Conservation (phyloP, 177 flowering plant genomes). For the Vitis hybrid region DNA sequence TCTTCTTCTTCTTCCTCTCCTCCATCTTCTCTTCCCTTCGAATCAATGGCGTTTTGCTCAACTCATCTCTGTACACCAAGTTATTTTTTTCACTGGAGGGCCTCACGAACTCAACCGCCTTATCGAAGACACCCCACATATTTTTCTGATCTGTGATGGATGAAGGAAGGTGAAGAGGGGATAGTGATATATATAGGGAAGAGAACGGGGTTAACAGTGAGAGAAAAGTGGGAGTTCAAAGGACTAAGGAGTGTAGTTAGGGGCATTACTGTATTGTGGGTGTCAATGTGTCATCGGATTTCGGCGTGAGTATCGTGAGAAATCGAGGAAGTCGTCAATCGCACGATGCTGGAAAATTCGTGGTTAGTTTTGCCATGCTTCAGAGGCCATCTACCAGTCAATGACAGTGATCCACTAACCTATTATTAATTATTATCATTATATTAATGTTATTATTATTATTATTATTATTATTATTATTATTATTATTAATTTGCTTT, state of each 20-base stretch:
- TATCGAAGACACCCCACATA: neutral
- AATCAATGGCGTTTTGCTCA: slow-evolving; percentile 8
- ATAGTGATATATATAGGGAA: neutral
- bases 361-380: no score
- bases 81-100: neutral
- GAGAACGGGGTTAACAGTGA: neutral
- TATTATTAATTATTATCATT: no score
- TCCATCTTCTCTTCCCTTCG: neutral
- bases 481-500: no score
- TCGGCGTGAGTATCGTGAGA: no score
- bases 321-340: no score
- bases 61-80: slow-evolving; percentile 14
- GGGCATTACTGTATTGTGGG: neutral
- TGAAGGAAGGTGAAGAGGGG: neutral
- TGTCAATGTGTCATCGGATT: neutral
- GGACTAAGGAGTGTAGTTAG: neutral
- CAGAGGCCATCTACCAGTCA: no score
- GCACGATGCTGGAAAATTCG: no score
- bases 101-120: neutral
- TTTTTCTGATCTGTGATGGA: neutral
- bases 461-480: no score
- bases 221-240: no score
- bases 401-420: no score
- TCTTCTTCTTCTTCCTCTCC: neutral
- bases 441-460: no score